Evolutionary conservation across 164 flowering plant species (phyloP).

Genomic region (Aristolochia fimbriata): DNA sequence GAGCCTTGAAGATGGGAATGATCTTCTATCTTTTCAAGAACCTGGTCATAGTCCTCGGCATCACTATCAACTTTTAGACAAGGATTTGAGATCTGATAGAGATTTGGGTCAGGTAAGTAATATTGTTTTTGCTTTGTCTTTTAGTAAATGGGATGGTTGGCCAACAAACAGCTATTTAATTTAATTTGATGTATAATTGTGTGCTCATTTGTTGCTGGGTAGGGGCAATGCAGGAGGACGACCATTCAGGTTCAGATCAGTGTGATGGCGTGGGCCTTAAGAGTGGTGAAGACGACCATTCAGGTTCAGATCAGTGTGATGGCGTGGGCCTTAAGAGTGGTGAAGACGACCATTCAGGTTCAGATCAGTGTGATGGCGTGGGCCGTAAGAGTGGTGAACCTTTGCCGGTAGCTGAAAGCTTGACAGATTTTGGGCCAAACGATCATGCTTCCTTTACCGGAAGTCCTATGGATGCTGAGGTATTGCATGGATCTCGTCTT

Average conservation of each 20-base stretch:
- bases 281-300: slow-evolving; percentile 57
- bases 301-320: slow-evolving; percentile 26
- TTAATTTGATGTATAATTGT: slow-evolving; percentile 47
- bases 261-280: slow-evolving; percentile 21
- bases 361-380: slow-evolving; percentile 20
- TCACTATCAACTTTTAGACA: slow-evolving; percentile 16
- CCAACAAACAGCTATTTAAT: slow-evolving; percentile 1
- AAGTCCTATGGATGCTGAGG: no score
- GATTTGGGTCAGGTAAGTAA: slow-evolving; percentile 57
- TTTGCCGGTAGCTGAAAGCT: not conserved
- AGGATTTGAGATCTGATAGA: not conserved
- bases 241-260: slow-evolving; percentile 31
- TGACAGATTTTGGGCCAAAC: not conserved
- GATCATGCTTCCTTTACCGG: not conserved
- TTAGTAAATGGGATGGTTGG: no score
- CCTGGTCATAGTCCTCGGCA: slow-evolving; percentile 9
- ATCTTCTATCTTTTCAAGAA: slow-evolving; percentile 12
- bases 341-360: slow-evolving; percentile 49
- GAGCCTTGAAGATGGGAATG: not conserved
- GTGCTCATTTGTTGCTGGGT: slow-evolving; percentile 81
- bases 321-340: no score
- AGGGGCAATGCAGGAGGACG: slow-evolving; percentile 97
- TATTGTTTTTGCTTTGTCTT: slow-evolving; percentile 32
- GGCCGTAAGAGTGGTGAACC: slow-evolving; percentile 2
- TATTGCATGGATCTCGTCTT: no score